Evolutionary conservation across 768 basidiomycete species (phyloP).

Genomic region (Hericium erinaceus): DNA sequence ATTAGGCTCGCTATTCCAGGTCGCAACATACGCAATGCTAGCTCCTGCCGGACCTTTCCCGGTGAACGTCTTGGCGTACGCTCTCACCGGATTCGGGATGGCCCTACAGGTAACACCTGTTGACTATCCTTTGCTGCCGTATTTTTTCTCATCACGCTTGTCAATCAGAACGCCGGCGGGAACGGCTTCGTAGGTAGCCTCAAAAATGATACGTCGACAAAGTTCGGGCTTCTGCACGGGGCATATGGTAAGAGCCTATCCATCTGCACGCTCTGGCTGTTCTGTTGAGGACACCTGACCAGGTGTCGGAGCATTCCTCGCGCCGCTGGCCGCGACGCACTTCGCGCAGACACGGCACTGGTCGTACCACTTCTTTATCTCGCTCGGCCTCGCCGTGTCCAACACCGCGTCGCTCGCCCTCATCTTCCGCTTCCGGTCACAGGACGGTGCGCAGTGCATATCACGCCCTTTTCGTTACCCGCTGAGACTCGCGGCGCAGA

Average conservation of each 20-base stretch:
- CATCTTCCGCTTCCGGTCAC: constrained; percentile 21
- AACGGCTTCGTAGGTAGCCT: constrained; percentile 37
- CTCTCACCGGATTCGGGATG: constrained; percentile 35
- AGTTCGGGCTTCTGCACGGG: constrained; percentile 20
- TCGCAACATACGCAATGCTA: constrained; percentile 26
- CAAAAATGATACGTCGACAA: constrained; percentile 23
- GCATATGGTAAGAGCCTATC: constrained; percentile 14
- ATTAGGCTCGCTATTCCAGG: constrained; percentile 22
- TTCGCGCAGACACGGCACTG: constrained; percentile 28
- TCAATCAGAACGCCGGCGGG: constrained; percentile 34
- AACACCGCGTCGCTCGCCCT: constrained; percentile 11
- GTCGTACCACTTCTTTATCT: constrained; percentile 36
- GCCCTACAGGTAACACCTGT: constrained; percentile 32
- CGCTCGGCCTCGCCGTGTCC: constrained; percentile 17
- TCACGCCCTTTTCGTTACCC: background rate
- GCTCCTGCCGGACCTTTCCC: constrained; percentile 38
- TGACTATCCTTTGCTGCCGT: too few relatives aligned
- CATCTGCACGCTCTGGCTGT: background rate
- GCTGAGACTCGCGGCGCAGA: constrained; percentile 10
- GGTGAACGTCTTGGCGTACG: constrained; percentile 31
- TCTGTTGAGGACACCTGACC: background rate
- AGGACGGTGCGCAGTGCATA: constrained; percentile 19
- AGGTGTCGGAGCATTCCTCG: constrained; percentile 30
- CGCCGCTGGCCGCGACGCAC: constrained; percentile 32
- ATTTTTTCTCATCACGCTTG: too few relatives aligned